Conservation (phyloP, 2,329 filamentous ascomycete genomes). For the Graphilbum sp. region DNA sequence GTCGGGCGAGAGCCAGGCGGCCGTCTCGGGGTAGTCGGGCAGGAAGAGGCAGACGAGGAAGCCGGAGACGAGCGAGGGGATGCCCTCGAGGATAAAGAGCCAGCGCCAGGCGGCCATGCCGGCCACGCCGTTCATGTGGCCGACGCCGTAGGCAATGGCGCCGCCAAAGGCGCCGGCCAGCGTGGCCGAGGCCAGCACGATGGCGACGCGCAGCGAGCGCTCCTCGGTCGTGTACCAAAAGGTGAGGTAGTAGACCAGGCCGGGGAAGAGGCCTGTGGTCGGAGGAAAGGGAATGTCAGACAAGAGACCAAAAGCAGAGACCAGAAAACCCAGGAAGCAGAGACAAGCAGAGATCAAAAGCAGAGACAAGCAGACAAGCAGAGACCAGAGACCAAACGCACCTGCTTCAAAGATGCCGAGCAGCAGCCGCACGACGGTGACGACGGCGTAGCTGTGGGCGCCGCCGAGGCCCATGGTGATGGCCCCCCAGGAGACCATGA, state of each 20-base stretch:
- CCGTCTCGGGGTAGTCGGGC: constrained; percentile 50
- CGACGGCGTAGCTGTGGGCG: constrained; percentile 40
- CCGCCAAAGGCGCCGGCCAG: constrained; percentile 59
- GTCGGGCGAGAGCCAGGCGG: constrained; percentile 40
- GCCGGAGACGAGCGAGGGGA: constrained; percentile 34
- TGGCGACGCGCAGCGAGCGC: constrained; percentile 53
- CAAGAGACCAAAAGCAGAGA: constrained; percentile 48
- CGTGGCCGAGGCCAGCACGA: constrained; percentile 53
- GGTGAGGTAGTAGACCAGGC: constrained; percentile 41
- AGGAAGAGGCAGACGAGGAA: constrained; percentile 41
- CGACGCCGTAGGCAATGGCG: constrained; percentile 50
- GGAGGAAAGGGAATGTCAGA: neutral
- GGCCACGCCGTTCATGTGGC: constrained; percentile 47
- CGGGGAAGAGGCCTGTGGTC: constrained; percentile 36
- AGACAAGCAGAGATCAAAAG: constrained; percentile 47
- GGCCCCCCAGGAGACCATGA: constrained; percentile 51
- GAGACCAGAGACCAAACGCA: constrained; percentile 26
- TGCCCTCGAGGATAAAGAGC: constrained; percentile 39
- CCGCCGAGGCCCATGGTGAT: constrained; percentile 52
- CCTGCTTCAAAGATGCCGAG: constrained; percentile 47
- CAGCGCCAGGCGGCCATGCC: constrained; percentile 56
- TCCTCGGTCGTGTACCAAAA: constrained; percentile 60
- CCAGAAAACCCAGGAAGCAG: constrained; percentile 49
- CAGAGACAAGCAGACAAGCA: constrained; percentile 52
- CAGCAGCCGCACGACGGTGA: constrained; percentile 52